Percentiles rank a stretch among this genome's conserved stretches.
phyloP scores from a whole-genome alignment of 331 rosid species.

The Rosa hybrid region DNA sequence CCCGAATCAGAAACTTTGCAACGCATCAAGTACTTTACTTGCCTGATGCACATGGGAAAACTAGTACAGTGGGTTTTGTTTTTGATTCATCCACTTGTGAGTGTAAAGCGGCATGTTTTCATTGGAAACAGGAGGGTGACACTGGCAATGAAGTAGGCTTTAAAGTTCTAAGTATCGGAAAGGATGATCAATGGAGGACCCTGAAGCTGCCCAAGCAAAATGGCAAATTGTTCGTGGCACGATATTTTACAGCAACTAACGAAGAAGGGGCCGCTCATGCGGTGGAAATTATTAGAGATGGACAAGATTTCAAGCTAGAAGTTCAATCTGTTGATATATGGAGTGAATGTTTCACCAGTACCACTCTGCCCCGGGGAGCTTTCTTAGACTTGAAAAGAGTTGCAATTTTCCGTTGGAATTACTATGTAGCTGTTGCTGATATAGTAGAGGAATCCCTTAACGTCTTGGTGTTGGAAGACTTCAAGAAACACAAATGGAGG shows the following conservation, averaged over 20 bases:
- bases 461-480: neutral
- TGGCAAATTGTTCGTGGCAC: neutral
- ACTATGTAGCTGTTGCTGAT: neutral
- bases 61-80: neutral
- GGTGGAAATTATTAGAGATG: neutral
- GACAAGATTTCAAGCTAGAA: neutral
- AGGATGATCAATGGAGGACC: neutral
- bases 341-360: neutral
- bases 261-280: neutral
- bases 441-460: neutral
- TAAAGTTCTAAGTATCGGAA: neutral
- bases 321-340: neutral
- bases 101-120: neutral
- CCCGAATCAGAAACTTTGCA: neutral
- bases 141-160: neutral
- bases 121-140: neutral
- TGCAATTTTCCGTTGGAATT: neutral
- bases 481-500: neutral
- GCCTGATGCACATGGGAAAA: neutral
- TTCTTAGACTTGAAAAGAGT: neutral
- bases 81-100: neutral
- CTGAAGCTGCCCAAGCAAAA: conserved; percentile 5
- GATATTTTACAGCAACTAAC: too few species aligned
- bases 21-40: conserved; percentile 7
- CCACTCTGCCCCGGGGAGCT: neutral